Base-by-base conservation (phyloP, 2,329 filamentous ascomycete species). In the Didymella segeticola region DNA sequence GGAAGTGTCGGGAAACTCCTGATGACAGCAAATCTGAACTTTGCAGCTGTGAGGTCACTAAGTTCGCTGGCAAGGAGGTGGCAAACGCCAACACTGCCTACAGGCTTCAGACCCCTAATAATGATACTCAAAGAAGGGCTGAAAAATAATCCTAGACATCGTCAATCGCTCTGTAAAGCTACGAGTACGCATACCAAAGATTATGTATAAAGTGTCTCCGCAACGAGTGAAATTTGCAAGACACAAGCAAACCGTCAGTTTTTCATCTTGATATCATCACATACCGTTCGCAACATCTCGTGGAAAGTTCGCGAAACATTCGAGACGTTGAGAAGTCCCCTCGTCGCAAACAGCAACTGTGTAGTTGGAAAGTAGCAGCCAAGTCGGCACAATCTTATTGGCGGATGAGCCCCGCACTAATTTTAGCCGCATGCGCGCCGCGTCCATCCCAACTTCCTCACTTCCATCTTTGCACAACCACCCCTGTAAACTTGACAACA, bases 361-460 rank as follows among this genome's bases (percentile, higher is more conserved):
- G 20, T 19, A 14, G 38, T n/a, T n/a, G n/a, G 22, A 23, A 25
- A 20, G 5, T 25, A n/a, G 14, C 25, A 23, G 39, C 31, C 11
- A 30, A 17, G 33, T 49, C n/a, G 51, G 39, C 41, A 36, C 45
- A 26, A 45, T 22, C 31, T 34, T 26, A 54, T 39, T 41, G 34
- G 51, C 51, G 46, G 39, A 41, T 14, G 39, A 48, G 50, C 45
- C 45, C 51, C 51, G 51, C 51, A 46, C 45, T 54, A 54, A 41
- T 36, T 30, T 19, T 41, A 54, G 45, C 51, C 45, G 38, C 51
- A 48, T 48, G 38, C 33, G 45, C 45, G 51, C 42, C 36, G 53
- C 47, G 51, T 56, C 47, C 53, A 56, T 56, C 53, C 53, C 36
- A 56, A 56, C 53, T 56, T 56, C 53, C 37, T 56, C 53, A 56